phyloP scores from a whole-genome alignment of 495 filamentous ascomycete species.

The Trichoderma virens region DNA sequence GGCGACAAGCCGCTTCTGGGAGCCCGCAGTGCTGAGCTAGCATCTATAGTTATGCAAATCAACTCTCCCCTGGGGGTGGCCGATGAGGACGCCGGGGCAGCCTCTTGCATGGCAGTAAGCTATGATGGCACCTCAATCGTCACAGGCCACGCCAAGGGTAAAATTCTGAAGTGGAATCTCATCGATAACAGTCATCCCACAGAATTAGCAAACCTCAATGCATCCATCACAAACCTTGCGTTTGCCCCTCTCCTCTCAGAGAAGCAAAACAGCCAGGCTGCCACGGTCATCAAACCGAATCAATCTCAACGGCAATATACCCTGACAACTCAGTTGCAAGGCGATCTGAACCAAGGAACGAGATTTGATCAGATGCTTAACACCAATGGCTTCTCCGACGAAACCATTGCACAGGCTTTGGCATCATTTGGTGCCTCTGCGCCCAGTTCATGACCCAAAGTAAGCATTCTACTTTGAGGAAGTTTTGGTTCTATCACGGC shows the following conservation, averaged over 20 bases:
- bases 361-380: slow-evolving; percentile 32
- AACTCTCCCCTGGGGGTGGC: slow-evolving; percentile 55
- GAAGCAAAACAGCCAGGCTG: slow-evolving; percentile 39
- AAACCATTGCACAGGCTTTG: slow-evolving; percentile 21
- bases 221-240: slow-evolving; percentile 69
- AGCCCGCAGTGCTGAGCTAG: slow-evolving; percentile 44
- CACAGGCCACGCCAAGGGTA: slow-evolving; percentile 74
- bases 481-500: too few relatives aligned
- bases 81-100: slow-evolving; percentile 51
- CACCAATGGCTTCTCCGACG: slow-evolving; percentile 28
- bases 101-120: slow-evolving; percentile 56
- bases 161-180: slow-evolving; percentile 61
- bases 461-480: too few relatives aligned
- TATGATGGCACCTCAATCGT: slow-evolving; percentile 77
- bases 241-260: slow-evolving; percentile 64
- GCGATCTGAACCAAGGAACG: slow-evolving; percentile 24
- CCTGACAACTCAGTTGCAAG: slow-evolving; percentile 56
- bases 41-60: slow-evolving; percentile 44
- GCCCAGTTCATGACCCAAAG: background rate
- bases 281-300: slow-evolving; percentile 64
- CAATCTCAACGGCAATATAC: slow-evolving; percentile 60
- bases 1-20: slow-evolving; percentile 50
- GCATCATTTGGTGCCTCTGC: slow-evolving; percentile 14
- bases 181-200: slow-evolving; percentile 49
- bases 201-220: slow-evolving; percentile 59